Conservation (phyloP, 345 rosid species). For the Arabidopsis suecica region DNA sequence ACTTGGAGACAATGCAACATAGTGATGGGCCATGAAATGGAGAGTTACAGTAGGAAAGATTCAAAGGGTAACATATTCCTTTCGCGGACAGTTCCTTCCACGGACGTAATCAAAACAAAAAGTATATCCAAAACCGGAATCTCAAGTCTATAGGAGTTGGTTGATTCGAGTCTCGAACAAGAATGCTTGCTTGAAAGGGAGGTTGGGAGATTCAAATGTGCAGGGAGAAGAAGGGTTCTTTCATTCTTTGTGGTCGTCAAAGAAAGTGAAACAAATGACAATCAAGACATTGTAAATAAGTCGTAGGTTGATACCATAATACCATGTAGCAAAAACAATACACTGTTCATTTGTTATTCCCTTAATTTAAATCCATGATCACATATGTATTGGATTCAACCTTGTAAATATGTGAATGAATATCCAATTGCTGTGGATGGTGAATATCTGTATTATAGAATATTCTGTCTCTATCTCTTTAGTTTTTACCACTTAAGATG, state of each 20-base stretch:
- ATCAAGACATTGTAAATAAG: constrained; percentile 32
- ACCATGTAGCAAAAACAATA: background rate
- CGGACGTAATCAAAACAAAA: constrained; percentile 43
- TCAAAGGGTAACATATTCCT: constrained; percentile 63
- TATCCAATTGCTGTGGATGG: constrained; percentile 19
- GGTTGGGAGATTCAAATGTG: constrained; percentile 20
- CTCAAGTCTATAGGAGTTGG: constrained; percentile 21
- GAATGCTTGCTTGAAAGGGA: constrained; percentile 7
- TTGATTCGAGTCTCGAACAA: constrained; percentile 19
- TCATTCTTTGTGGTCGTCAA: constrained; percentile 29
- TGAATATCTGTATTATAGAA: background rate
- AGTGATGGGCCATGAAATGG: constrained; percentile 56
- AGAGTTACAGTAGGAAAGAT: constrained; percentile 57
- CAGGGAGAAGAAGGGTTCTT: constrained; percentile 29
- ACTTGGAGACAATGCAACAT: constrained; percentile 74
- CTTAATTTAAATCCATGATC: background rate
- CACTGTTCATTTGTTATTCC: too few species aligned
- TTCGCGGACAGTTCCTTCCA: constrained; percentile 48
- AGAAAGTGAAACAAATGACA: constrained; percentile 31
- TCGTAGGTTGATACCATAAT: constrained; percentile 4
- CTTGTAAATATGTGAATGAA: constrained; percentile 24
- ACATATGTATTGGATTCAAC: background rate
- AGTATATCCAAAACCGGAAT: constrained; percentile 28
- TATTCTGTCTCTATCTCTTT: background rate
- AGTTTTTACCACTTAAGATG: too few species aligned